A percentile compares a stretch with the other conserved stretches of the same genome.
Conservation (phyloP, 768 basidiomycete genomes). For the Macrolepiota dolichaula region DNA sequence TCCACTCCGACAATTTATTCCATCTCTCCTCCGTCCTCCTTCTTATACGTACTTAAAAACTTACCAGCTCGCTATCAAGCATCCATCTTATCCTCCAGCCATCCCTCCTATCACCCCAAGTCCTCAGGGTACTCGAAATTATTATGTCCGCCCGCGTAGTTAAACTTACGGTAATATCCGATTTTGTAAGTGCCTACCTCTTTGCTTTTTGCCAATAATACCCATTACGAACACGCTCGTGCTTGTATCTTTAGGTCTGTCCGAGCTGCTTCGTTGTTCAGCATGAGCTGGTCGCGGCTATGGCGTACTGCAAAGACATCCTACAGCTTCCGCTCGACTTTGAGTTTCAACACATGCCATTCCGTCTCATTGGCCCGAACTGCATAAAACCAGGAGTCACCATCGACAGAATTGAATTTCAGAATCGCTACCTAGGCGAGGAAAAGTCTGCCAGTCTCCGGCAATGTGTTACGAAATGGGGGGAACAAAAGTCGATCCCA, state of each 20-base stretch:
- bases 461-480: conserved; percentile 46
- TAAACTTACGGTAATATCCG: conserved; percentile 45
- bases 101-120: conserved; percentile 7
- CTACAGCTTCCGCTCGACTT: conserved; percentile 45
- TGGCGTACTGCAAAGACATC: conserved; percentile 43
- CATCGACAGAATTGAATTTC: conserved; percentile 36
- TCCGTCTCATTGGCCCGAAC: conserved; percentile 40
- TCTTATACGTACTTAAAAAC: neutral
- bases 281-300: conserved; percentile 49
- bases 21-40: conserved; percentile 13
- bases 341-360: conserved; percentile 51
- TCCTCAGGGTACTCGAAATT: conserved; percentile 11
- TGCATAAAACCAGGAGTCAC: conserved; percentile 37
- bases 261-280: conserved; percentile 51
- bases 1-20: conserved; percentile 15
- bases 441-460: conserved; percentile 42
- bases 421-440: conserved; percentile 37
- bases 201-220: conserved; percentile 9
- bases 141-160: conserved; percentile 40
- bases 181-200: conserved; percentile 35
- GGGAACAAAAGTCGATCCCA: conserved; percentile 52
- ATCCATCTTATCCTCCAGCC: conserved; percentile 13
- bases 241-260: conserved; percentile 36
- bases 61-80: neutral
- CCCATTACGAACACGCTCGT: neutral